Evolutionary conservation across 495 filamentous ascomycete species (phyloP).

Genomic region (Diplogelasinospora grovesii): DNA sequence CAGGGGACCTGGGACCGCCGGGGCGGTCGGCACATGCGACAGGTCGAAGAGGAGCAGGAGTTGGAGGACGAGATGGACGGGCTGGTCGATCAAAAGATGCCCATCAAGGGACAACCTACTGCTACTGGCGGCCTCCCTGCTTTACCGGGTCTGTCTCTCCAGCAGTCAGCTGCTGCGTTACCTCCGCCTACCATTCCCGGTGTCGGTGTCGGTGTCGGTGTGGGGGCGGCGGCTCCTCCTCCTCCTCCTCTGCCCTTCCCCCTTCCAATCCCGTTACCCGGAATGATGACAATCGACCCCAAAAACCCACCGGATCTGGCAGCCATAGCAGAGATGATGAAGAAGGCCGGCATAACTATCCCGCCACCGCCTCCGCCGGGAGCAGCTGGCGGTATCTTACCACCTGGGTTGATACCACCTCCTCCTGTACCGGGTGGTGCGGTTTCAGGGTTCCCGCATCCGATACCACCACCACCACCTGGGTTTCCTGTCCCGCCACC

Average conservation of each 20-base stretch:
- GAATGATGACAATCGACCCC: slow-evolving; percentile 48
- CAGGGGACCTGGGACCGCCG: slow-evolving; percentile 86
- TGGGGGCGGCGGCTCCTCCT: slow-evolving; percentile 39
- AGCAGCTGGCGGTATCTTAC: slow-evolving; percentile 34
- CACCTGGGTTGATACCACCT: slow-evolving; percentile 46
- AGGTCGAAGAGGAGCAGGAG: slow-evolving; percentile 89
- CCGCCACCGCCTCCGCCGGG: slow-evolving; percentile 42
- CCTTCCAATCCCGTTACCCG: slow-evolving; percentile 39
- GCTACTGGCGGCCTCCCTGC: slow-evolving; percentile 49
- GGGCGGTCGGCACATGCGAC: slow-evolving; percentile 68
- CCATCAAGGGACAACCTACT: slow-evolving; percentile 37
- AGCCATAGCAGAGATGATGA: slow-evolving; percentile 58
- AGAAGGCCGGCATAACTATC: slow-evolving; percentile 47
- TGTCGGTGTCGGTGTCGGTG: slow-evolving; percentile 34
- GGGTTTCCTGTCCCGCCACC: slow-evolving; percentile 1
- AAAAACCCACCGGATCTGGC: slow-evolving; percentile 61
- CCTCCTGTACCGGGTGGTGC: slow-evolving; percentile 29
- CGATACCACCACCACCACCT: slow-evolving; percentile 13
- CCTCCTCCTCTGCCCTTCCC: slow-evolving; percentile 28
- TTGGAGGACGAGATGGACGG: slow-evolving; percentile 88
- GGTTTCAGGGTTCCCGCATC: slow-evolving; percentile 16
- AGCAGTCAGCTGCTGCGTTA: slow-evolving; percentile 20
- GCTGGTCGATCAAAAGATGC: slow-evolving; percentile 90
- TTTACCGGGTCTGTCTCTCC: slow-evolving; percentile 37
- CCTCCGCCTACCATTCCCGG: slow-evolving; percentile 25